Evolutionary conservation across 352 stramenopile genomes (phyloP).

Genomic region (Globisporangium nunn): DNA sequence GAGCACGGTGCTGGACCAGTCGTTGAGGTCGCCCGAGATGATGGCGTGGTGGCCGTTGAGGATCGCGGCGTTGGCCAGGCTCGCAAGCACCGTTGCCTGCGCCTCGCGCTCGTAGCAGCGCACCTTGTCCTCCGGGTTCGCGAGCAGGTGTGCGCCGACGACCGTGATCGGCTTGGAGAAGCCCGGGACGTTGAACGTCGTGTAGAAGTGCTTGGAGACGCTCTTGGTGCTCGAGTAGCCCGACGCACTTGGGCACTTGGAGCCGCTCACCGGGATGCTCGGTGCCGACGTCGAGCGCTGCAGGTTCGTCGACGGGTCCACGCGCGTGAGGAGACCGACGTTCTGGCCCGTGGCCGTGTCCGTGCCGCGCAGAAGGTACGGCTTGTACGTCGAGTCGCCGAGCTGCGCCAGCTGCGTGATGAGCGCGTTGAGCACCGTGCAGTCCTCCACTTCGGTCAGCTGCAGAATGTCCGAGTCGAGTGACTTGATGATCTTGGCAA

Average conservation of each 20-base stretch:
- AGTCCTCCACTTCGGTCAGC: conserved; percentile 58
- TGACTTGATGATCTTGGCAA: conserved; percentile 37
- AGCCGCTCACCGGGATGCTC: conserved; percentile 41
- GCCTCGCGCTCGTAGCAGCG: conserved; percentile 58
- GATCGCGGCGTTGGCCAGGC: conserved; percentile 33
- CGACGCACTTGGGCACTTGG: conserved; percentile 36
- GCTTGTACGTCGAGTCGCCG: conserved; percentile 49
- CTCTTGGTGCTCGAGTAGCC: conserved; percentile 36
- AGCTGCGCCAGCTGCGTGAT: conserved; percentile 39
- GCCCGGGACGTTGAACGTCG: conserved; percentile 52
- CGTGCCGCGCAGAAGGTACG: conserved; percentile 46
- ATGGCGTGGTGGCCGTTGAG: conserved; percentile 44
- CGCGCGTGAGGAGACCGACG: conserved; percentile 47
- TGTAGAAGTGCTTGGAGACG: conserved; percentile 70
- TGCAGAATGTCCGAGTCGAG: conserved; percentile 62
- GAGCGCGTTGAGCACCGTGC: conserved; percentile 38
- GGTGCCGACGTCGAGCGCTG: conserved; percentile 27
- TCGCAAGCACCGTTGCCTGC: conserved; percentile 46
- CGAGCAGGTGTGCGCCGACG: conserved; percentile 57
- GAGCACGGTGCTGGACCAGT: conserved; percentile 37
- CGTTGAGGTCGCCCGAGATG: conserved; percentile 63
- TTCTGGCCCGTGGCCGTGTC: conserved; percentile 67
- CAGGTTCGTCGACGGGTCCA: conserved; percentile 44
- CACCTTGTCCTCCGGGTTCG: conserved; percentile 42
- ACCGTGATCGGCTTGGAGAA: conserved; percentile 64